These are phyloP conservation scores for Gossypium thurberi DNA, from an alignment of 345 rosid species.

Conservation along the genomic window DNA sequence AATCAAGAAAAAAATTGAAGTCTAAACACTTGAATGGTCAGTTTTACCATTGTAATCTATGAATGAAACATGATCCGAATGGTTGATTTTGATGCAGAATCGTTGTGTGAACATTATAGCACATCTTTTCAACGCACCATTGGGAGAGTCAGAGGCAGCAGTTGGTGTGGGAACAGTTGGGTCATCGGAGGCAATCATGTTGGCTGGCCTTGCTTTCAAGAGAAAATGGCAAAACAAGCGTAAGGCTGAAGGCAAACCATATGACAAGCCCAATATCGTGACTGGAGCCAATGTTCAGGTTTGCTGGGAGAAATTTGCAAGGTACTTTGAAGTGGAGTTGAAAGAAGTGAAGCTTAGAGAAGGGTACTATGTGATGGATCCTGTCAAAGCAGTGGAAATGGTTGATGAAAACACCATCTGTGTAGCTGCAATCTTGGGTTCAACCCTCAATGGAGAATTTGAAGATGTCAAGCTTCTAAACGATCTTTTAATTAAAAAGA, in stretches of 20 bases:
- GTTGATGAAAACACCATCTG: slow-evolving; percentile 99
- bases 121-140: slow-evolving; percentile 77
- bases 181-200: slow-evolving; percentile 95
- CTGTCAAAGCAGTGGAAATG: slow-evolving; percentile 78
- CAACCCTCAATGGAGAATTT: slow-evolving; percentile 90
- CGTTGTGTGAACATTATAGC: slow-evolving; percentile 97
- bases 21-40: too few species aligned
- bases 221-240: slow-evolving; percentile 93
- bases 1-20: neutral
- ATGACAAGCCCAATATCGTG: slow-evolving; percentile 21
- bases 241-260: slow-evolving; percentile 73
- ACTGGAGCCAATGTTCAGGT: slow-evolving; percentile 32
- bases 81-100: slow-evolving; percentile 39
- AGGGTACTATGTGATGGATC: slow-evolving; percentile 95
- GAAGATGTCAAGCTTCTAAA: slow-evolving; percentile 90
- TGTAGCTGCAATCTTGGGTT: slow-evolving; percentile 86
- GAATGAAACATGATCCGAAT: neutral
- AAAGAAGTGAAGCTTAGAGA: slow-evolving; percentile 34
- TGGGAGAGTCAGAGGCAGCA: slow-evolving; percentile 62
- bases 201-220: slow-evolving; percentile 90
- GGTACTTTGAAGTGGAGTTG: slow-evolving; percentile 88
- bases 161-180: slow-evolving; percentile 94
- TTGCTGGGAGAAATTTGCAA: slow-evolving; percentile 91
- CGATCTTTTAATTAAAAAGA: slow-evolving; percentile 59
- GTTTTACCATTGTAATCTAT: neutral